These are phyloP conservation scores for Apocynum venetum DNA, from an alignment of 257 asterid genomes.

Conservation along the genomic window DNA sequence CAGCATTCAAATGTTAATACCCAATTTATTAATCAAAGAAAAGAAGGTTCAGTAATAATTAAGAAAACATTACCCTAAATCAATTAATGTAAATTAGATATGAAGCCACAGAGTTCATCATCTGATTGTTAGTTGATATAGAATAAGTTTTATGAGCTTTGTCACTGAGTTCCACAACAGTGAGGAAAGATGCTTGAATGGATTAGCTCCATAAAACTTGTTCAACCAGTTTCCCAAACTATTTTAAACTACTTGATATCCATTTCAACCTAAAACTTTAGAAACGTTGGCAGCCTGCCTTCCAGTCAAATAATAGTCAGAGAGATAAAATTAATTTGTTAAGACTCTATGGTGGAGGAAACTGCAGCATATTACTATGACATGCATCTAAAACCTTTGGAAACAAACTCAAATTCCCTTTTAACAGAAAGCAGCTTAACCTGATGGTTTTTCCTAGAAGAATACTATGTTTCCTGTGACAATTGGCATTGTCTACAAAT, in stretches of 20 bases:
- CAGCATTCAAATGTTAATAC: background rate
- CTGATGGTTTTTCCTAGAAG: too few species aligned
- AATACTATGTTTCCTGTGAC: background rate
- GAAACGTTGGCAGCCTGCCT: background rate
- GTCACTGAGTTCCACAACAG: background rate
- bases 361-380: background rate
- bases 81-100: too few species aligned
- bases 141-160: background rate
- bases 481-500: background rate
- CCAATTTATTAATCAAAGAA: background rate
- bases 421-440: background rate
- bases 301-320: background rate
- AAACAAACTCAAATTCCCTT: background rate
- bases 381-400: background rate
- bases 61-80: too few species aligned
- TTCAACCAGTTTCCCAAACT: too few species aligned
- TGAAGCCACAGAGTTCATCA: background rate
- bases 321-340: background rate
- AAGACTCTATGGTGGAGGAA: background rate
- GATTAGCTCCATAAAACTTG: background rate
- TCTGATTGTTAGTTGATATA: background rate
- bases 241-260: too few species aligned
- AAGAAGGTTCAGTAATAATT: background rate
- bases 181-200: background rate
- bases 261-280: background rate